A percentile compares a stretch with the other conserved stretches of the same genome.
These are phyloP conservation scores for Hordeum pubiflorum DNA, from an alignment of 202 grass and related monocot genomes.

Conservation along the genomic window DNA sequence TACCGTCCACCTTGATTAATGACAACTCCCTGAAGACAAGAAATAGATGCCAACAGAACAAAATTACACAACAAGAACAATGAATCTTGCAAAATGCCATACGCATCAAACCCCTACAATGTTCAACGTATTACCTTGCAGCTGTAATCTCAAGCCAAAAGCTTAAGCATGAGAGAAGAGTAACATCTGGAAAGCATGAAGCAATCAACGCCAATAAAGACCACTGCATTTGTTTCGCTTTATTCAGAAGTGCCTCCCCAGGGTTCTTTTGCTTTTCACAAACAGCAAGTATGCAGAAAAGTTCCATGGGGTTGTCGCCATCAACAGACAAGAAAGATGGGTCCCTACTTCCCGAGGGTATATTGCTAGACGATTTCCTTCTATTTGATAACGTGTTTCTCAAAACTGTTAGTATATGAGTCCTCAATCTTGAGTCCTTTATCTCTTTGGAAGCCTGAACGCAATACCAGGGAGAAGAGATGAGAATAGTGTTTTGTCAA, in stretches of 20 bases:
- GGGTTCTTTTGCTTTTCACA: constrained; percentile 93
- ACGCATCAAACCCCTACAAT: constrained; percentile 2
- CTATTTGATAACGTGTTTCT: constrained; percentile 56
- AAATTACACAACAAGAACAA: constrained; percentile 40
- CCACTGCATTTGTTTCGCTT: constrained; percentile 86
- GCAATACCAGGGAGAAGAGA: constrained; percentile 26
- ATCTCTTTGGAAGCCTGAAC: constrained; percentile 81
- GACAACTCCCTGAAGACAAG: constrained; percentile 62
- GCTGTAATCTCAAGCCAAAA: constrained; percentile 97
- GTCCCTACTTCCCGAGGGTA: constrained; percentile 46
- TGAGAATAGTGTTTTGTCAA: constrained; percentile 18
- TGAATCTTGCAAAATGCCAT: constrained; percentile 29
- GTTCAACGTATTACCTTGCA: constrained; percentile 50
- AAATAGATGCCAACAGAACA: constrained; percentile 24
- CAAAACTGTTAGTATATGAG: constrained; percentile 80
- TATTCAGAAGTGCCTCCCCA: constrained; percentile 73
- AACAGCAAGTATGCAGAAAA: constrained; percentile 66
- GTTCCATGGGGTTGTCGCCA: constrained; percentile 52
- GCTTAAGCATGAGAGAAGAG: constrained; percentile 66
- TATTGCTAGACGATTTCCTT: constrained; percentile 55
- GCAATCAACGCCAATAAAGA: constrained; percentile 82
- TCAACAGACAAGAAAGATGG: constrained; percentile 33
- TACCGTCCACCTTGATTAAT: constrained; percentile 58
- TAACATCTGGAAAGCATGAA: constrained; percentile 89
- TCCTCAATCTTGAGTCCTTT: constrained; percentile 70